Evolutionary conservation across 805 yeast species (phyloP), one percentile per base, ranked within the genome.

Genomic region (Phaffomyces thermotolerans): DNA sequence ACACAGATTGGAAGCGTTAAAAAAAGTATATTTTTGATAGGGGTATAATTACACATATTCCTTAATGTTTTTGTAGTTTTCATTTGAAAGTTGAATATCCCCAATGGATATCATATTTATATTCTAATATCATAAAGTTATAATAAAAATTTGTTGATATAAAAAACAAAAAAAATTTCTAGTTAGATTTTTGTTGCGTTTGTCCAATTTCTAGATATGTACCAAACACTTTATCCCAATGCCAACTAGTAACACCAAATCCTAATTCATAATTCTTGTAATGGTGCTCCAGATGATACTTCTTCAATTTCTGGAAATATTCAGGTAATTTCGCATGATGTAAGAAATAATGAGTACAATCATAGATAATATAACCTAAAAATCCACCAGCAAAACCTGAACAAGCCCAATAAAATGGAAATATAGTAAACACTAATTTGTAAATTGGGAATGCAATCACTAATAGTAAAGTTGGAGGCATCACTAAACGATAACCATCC

Each of bases 241-340:
- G 87, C 67, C 78, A 80, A 49, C 89, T 76, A 27, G 98, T 88
- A 50, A 93, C 98, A 53, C 99, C 99, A 55, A 90, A 93, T 1
- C 98, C 99, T 54, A 90, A 69, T 66, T 95, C 95, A 65, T 87
- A 93, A 67, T 93, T 91, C 71, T 91, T 90, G 72, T 93, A 93
- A 63, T 93, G 99, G 66, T 93, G 99, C 64, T 91, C 98, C 66
- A 93, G 75, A 64, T 93, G 99, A 62, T 88, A 82, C 40, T 84
- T 86, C 66, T 93, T 93, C 59, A 88, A 69, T 27, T 76, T 79
- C 62, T 86, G 89, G 66, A 88, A 69, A 60, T 72, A 84, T 34
- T 68, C 57, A 22, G 99, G 99, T 57, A 93, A 72, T 58, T 73
- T 75, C 33, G 86, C 77, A 66, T 93, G 99, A 62, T 93, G 99